Evolutionary conservation across 78 protist species (phyloP).

Genomic region (Planoprotostelium fungivorum): DNA sequence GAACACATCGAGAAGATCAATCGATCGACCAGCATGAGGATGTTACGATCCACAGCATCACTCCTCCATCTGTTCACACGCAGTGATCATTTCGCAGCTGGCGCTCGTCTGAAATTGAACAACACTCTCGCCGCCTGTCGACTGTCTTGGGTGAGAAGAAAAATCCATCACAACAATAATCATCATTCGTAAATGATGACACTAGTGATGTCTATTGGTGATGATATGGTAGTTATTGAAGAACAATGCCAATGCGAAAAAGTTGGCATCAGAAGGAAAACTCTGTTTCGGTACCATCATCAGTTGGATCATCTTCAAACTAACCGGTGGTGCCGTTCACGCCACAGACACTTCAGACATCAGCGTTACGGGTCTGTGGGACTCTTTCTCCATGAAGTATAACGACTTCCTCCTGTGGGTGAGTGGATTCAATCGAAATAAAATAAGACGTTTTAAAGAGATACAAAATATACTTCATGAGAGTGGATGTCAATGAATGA

Average conservation of each 20-base stretch:
- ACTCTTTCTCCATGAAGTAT: constrained; percentile 43
- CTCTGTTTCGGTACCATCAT: constrained; percentile 59
- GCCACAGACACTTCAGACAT: constrained; percentile 51
- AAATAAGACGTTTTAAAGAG: no score
- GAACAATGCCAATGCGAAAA: constrained; percentile 24
- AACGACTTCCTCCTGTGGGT: constrained; percentile 24
- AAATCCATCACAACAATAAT: background rate
- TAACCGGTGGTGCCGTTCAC: constrained; percentile 36
- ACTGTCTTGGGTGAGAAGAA: constrained; percentile 28
- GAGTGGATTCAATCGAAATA: no score
- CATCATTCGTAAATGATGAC: no score
- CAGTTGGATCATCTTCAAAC: constrained; percentile 53
- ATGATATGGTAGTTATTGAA: background rate
- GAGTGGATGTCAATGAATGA: no score
- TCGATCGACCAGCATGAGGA: background rate
- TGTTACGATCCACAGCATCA: background rate
- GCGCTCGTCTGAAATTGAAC: constrained; percentile 19
- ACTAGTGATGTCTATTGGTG: background rate
- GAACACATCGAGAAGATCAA: background rate
- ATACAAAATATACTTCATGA: no score
- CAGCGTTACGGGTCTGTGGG: constrained; percentile 44
- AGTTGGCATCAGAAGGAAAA: constrained; percentile 24
- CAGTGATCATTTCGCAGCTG: constrained; percentile 26
- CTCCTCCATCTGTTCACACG: constrained; percentile 46
- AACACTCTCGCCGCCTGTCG: constrained; percentile 37